A percentile compares a stretch with the other conserved stretches of the same genome.
Evolutionary conservation across 345 rosid genomes (phyloP).

Genomic region (Syzygium grande): DNA sequence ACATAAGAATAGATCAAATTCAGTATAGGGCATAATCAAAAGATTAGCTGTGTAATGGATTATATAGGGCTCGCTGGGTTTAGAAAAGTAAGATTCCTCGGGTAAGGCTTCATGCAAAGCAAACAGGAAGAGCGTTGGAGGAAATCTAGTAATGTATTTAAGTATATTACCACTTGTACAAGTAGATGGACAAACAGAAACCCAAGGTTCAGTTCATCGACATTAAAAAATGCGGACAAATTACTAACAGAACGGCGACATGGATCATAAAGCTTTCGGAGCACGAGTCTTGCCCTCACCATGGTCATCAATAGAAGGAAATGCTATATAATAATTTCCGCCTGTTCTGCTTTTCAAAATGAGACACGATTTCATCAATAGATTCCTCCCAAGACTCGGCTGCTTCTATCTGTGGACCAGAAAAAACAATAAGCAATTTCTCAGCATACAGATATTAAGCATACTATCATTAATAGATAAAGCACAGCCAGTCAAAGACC

Average conservation of each 20-base stretch:
- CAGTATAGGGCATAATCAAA: background rate
- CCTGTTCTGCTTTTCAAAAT: slow-evolving; percentile 69
- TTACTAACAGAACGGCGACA: background rate
- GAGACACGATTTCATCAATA: slow-evolving; percentile 58
- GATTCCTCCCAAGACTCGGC: slow-evolving; percentile 85
- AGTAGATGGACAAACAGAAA: background rate
- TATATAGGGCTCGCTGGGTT: background rate
- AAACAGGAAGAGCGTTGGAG: background rate
- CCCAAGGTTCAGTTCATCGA: background rate
- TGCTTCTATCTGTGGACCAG: slow-evolving; percentile 54
- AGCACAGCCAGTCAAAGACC: slow-evolving; percentile 14
- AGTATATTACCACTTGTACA: background rate
- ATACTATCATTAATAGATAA: background rate
- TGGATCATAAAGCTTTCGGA: background rate
- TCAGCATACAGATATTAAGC: background rate
- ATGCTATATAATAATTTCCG: slow-evolving; percentile 68
- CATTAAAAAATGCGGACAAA: background rate
- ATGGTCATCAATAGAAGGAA: slow-evolving; percentile 56
- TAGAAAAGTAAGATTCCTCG: background rate
- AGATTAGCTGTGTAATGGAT: background rate
- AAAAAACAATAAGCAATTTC: background rate
- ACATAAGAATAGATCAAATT: background rate
- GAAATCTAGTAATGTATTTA: background rate
- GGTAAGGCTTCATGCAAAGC: background rate
- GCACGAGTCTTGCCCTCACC: background rate